These are phyloP conservation scores for Ceratobasidium sp. DNA, from an alignment of 1,284 basidiomycete genomes.

Conservation along the genomic window DNA sequence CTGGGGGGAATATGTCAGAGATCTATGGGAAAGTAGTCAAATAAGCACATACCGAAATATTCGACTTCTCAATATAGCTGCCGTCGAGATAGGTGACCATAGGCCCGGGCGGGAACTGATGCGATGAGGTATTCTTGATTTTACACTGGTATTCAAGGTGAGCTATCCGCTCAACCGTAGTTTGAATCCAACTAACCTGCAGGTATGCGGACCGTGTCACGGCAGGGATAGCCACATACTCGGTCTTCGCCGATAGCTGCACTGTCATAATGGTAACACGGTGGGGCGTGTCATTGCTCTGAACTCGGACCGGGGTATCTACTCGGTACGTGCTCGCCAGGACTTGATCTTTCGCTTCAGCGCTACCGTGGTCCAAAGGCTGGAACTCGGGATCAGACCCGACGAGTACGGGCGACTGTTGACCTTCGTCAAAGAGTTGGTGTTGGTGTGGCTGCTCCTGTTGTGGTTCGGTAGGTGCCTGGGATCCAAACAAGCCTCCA, in stretches of 20 bases:
- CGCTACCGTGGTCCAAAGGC: conserved; percentile 20
- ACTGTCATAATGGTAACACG: conserved; percentile 48
- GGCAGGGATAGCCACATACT: conserved; percentile 48
- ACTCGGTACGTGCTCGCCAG: conserved; percentile 47
- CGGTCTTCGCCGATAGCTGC: conserved; percentile 45
- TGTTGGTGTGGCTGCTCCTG: neutral
- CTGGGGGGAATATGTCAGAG: conserved; percentile 54
- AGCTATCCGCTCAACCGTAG: neutral
- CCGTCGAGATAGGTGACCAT: conserved; percentile 49
- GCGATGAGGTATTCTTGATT: conserved; percentile 40
- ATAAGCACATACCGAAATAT: conserved; percentile 15
- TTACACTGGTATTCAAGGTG: conserved; percentile 22
- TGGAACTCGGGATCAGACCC: conserved; percentile 18
- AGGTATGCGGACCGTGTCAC: conserved; percentile 45
- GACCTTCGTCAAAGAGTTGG: neutral
- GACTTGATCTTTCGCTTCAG: conserved; percentile 41
- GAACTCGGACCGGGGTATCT: conserved; percentile 45
- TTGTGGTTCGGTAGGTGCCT: neutral
- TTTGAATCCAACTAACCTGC: conserved; percentile 40
- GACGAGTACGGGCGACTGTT: conserved; percentile 7
- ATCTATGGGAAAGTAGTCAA: conserved; percentile 34
- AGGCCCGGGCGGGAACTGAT: conserved; percentile 44
- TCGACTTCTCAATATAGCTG: conserved; percentile 45
- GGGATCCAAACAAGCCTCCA: neutral
- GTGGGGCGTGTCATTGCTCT: conserved; percentile 45